Evolutionary conservation across 768 basidiomycete species (phyloP), one percentile per base, ranked within the genome.

Genomic region (Leucosporidium creatinivorum): DNA sequence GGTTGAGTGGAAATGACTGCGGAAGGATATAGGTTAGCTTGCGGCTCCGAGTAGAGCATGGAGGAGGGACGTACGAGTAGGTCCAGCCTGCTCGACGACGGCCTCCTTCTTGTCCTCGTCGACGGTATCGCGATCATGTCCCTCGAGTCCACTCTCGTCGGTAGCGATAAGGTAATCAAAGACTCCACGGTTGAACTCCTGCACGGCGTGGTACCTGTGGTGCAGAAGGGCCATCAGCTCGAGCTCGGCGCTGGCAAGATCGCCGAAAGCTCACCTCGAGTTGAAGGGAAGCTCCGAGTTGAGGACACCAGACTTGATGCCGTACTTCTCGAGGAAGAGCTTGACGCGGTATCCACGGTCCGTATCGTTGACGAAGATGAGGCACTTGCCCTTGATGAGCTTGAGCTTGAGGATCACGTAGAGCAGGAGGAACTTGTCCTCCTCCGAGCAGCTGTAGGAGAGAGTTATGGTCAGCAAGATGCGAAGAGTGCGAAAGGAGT

Each of bases 121-220:
- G 17, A 79, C 78, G 15, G 81, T 82, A n/a, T 77, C 77, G 63
- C 86, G 85, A 21, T 80, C 80, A 64, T 84, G 84, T 1, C 81
- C 80, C 5, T 80, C 81, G 5, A 81, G 80, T 1, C 85, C 84
- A 65, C 85, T 86, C 79, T 98, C 96, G 76, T 98, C 94, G 15
- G 93, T 94, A 1, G 96, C 96, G 63, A 99, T 96, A 70, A 98
- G 92, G 77, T 98, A 97, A 77, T 99, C 93, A 74, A 97, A 98
- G 12, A 96, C 91, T 3, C 96, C 96, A 73, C 91, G 89, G 79
- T 99, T 99, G 76, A 99, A 99, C 78, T 97, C 96, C 74, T 99
- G 93, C 1, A 99, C 96, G 2, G 88, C 88, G 75, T 99, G 96
- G 75, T 93, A 96, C 78, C 91, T 92, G 55, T 5, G n/a, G 19